These are phyloP conservation scores for Aspergillus saccharolyticus DNA, from an alignment of 495 filamentous ascomycete genomes.

Conservation along the genomic window DNA sequence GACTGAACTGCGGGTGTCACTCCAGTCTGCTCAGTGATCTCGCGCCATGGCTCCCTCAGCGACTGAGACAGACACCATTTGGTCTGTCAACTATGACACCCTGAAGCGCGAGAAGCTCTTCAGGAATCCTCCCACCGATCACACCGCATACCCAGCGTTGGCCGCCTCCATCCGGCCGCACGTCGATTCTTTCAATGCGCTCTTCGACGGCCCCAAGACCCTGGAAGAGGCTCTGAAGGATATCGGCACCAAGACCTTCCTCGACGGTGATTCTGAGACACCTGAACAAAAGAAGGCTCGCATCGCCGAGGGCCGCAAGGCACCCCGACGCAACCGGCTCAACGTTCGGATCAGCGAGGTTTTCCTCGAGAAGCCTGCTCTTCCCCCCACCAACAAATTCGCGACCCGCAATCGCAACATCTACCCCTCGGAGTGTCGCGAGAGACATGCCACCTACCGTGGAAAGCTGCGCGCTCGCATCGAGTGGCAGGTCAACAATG, in stretches of 20 bases:
- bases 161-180: constrained; percentile 80
- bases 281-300: constrained; percentile 37
- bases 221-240: constrained; percentile 75
- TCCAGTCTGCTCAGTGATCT: constrained; percentile 13
- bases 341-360: constrained; percentile 69
- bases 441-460: constrained; percentile 87
- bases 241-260: constrained; percentile 81
- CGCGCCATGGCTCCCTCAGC: constrained; percentile 40
- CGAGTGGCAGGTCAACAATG: constrained; percentile 80
- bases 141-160: constrained; percentile 81
- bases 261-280: constrained; percentile 64
- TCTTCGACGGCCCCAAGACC: constrained; percentile 66
- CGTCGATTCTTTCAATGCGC: constrained; percentile 92
- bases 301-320: constrained; percentile 39
- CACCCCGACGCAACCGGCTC: constrained; percentile 62
- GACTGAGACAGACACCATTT: constrained; percentile 70
- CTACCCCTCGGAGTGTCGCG: constrained; percentile 86
- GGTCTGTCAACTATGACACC: constrained; percentile 79
- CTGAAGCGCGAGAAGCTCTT: constrained; percentile 82
- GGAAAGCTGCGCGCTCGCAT: constrained; percentile 77
- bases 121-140: constrained; percentile 77
- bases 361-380: constrained; percentile 66
- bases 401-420: constrained; percentile 72
- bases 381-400: constrained; percentile 77
- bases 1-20: constrained; percentile 24